These are phyloP conservation scores for Phaeosphaeria sp. DNA, from an alignment of 2,329 filamentous ascomycete species.

Conservation along the genomic window DNA sequence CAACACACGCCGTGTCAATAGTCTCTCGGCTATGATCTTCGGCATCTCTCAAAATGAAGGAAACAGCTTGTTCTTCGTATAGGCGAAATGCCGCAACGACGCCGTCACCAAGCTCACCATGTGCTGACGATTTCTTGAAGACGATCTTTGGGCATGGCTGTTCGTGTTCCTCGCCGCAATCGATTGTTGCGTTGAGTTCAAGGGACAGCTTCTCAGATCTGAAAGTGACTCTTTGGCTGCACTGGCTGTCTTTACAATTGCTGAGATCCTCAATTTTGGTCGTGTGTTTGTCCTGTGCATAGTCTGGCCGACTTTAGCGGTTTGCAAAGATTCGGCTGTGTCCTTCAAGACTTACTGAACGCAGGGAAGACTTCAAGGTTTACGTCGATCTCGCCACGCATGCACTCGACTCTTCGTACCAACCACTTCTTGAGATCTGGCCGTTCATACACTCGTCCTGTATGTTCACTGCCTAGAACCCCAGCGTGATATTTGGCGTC, in stretches of 20 bases:
- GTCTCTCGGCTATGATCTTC: constrained; percentile 63
- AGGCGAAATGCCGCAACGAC: constrained; percentile 67
- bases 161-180: constrained; percentile 62
- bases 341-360: constrained; percentile 27
- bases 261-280: constrained; percentile 60
- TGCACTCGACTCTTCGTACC: constrained; percentile 74
- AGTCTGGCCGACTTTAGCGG: constrained; percentile 51
- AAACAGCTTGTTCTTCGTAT: constrained; percentile 71
- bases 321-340: too few relatives aligned
- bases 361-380: constrained; percentile 73
- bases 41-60: constrained; percentile 69
- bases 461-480: constrained; percentile 32
- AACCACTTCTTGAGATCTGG: constrained; percentile 70
- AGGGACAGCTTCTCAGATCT: constrained; percentile 65
- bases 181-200: constrained; percentile 72
- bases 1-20: constrained; percentile 66
- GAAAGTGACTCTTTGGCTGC: constrained; percentile 60
- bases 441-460: constrained; percentile 32
- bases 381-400: constrained; percentile 70
- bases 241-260: constrained; percentile 17
- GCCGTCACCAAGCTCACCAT: constrained; percentile 66
- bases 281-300: constrained; percentile 68
- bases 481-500: constrained; percentile 51
- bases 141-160: constrained; percentile 58
- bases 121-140: constrained; percentile 62